Base-by-base conservation (phyloP, 257 asterid species). In the Avicennia marina region DNA sequence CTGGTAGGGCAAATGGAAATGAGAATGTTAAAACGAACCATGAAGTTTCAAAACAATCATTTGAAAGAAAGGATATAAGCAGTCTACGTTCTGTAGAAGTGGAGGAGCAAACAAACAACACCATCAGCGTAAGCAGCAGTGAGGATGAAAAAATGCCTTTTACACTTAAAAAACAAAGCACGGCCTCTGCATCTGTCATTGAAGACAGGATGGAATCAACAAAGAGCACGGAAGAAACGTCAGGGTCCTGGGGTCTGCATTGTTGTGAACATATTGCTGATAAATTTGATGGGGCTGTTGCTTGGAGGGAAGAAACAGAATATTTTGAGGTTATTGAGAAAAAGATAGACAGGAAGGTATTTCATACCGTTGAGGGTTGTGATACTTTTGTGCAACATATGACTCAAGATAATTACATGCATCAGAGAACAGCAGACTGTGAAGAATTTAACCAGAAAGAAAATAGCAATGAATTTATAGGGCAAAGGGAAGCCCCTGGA, bases 261-360 rank as follows among this genome's bases (percentile, higher is more conserved):
- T 42, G 58, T 27, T 25, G n/a, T 51, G 41, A 44, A 64, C 61
- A 34, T 46, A 56, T 56, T 50, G 52, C 65, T 26, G 75, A 66
- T 62, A 70, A 62, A 43, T 58, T 68, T 65, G 56, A 46, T 18
- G 66, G 63, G 20, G 60, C 54, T 65, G 81, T 69, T 68, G 81
- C 85, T 47, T 82, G 98, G 95, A 77, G 71, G 73, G 89, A 81
- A 70, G 84, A 50, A 53, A 67, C 66, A 0, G 90, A 67, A 64
- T 87, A 68, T 69, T 78, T 80, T 73, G 96, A 87, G 86, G 87
- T 82, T 60, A 63, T 69, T 54, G 90, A 78, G 61, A 69, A 80
- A 15, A 81, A 67, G 65, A 39, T 64, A 18, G 62, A 75, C 58
- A 40, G 53, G 38, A 56, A 39, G 59, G 41, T 60, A 25, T 56